phyloP scores from a whole-genome alignment of 1,139 yeast genomes.

The Pichia sp. region DNA sequence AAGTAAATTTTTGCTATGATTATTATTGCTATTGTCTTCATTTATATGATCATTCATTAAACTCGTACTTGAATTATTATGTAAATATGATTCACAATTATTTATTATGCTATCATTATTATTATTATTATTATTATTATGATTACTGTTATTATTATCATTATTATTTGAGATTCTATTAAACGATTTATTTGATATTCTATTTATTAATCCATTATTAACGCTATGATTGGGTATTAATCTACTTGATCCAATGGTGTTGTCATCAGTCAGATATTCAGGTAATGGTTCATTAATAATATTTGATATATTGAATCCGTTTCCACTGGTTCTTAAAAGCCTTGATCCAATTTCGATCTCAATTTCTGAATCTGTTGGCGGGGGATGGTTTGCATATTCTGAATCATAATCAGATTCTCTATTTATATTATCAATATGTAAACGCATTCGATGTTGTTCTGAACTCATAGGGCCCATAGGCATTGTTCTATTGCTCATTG shows the following conservation, averaged over 20 bases:
- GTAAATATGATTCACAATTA: not conserved
- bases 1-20: slow-evolving; percentile 8
- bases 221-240: no score
- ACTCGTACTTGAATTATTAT: slow-evolving; percentile 2
- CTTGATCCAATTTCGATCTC: slow-evolving; percentile 14
- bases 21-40: not conserved
- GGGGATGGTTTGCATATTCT: slow-evolving; percentile 27
- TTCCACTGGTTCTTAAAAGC: not conserved
- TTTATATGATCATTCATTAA: not conserved
- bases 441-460: slow-evolving; percentile 6
- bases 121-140: not conserved
- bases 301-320: not conserved
- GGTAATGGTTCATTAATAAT: not conserved
- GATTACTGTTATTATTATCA: not conserved
- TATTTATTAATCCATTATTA: not conserved
- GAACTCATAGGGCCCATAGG: not conserved
- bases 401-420: slow-evolving; percentile 21
- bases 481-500: not conserved
- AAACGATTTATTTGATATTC: not conserved
- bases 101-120: not conserved
- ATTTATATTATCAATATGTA: slow-evolving; percentile 8
- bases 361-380: slow-evolving; percentile 31
- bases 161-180: not conserved
- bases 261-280: not conserved
- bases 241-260: not conserved